Evolutionary conservation across 1,284 basidiomycete species (phyloP).

Genomic region (Sporisorium exsertum): DNA sequence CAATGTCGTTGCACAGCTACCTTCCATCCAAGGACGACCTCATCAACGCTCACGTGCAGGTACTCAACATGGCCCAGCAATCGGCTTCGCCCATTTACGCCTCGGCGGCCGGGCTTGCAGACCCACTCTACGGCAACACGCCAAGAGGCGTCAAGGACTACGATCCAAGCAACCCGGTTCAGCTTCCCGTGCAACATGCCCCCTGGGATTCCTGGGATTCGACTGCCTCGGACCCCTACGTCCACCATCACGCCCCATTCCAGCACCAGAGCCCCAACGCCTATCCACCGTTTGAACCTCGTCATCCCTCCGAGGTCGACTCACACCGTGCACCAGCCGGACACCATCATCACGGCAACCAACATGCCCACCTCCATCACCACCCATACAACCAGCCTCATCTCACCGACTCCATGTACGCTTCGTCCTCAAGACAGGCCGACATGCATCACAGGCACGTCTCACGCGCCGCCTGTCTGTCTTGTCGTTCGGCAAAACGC

Average conservation of each 20-base stretch:
- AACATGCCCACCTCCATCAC: constrained; percentile 35
- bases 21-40: not conserved
- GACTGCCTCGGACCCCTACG: constrained; percentile 16
- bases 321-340: constrained; percentile 10
- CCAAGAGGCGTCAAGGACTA: constrained; percentile 40
- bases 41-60: constrained; percentile 1
- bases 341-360: constrained; percentile 27
- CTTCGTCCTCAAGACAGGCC: constrained; percentile 25
- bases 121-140: constrained; percentile 23
- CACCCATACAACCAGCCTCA: constrained; percentile 23
- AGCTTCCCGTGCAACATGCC: constrained; percentile 8
- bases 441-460: constrained; percentile 50
- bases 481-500: constrained; percentile 60
- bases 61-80: constrained; percentile 32
- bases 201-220: constrained; percentile 27
- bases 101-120: constrained; percentile 9
- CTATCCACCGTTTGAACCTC: constrained; percentile 28
- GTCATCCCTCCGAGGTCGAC: constrained; percentile 24
- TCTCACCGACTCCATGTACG: constrained; percentile 10
- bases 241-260: constrained; percentile 18
- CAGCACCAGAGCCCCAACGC: constrained; percentile 25
- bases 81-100: constrained; percentile 22
- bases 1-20: constrained; percentile 11
- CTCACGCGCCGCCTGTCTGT: constrained; percentile 57
- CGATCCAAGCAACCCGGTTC: constrained; percentile 14